Evolutionary conservation across 2,329 filamentous ascomycete species (phyloP).

Genomic region (Zarea fungicola): DNA sequence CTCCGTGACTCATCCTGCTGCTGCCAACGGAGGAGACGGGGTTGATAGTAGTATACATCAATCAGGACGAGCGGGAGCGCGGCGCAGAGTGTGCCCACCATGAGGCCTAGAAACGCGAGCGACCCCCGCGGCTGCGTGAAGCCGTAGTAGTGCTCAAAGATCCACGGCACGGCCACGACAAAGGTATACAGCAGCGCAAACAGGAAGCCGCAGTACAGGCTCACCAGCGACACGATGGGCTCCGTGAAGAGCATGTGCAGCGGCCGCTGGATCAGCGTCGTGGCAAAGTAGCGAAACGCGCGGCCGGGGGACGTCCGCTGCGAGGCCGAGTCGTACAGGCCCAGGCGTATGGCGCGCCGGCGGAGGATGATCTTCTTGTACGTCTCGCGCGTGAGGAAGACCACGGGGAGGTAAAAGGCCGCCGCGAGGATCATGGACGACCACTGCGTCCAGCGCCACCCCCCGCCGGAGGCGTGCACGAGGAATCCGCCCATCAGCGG

Average conservation of each 20-base stretch:
- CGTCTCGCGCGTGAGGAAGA: slow-evolving; percentile 53
- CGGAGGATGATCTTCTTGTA: slow-evolving; percentile 55
- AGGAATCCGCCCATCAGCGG: slow-evolving; percentile 65
- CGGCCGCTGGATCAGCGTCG: slow-evolving; percentile 53
- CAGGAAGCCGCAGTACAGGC: slow-evolving; percentile 61
- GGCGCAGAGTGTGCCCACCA: slow-evolving; percentile 59
- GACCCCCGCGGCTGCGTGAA: slow-evolving; percentile 57
- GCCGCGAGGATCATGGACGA: slow-evolving; percentile 32
- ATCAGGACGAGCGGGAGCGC: slow-evolving; percentile 32
- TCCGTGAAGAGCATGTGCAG: slow-evolving; percentile 66
- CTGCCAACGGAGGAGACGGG: slow-evolving; percentile 43
- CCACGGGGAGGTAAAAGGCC: slow-evolving; percentile 51
- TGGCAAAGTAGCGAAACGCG: slow-evolving; percentile 23
- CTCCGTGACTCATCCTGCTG: slow-evolving; percentile 34
- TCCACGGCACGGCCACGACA: slow-evolving; percentile 59
- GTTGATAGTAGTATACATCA: slow-evolving; percentile 53
- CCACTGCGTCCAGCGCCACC: slow-evolving; percentile 57
- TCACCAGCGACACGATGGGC: slow-evolving; percentile 62
- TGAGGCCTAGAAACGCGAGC: slow-evolving; percentile 63
- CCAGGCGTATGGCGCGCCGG: slow-evolving; percentile 35
- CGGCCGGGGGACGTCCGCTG: slow-evolving; percentile 21
- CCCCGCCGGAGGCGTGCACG: slow-evolving; percentile 52
- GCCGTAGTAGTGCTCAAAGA: slow-evolving; percentile 55
- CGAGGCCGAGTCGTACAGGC: slow-evolving; percentile 22
- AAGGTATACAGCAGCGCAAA: slow-evolving; percentile 56